Conservation (phyloP, 768 basidiomycete species). For the Boletus patriciae region DNA sequence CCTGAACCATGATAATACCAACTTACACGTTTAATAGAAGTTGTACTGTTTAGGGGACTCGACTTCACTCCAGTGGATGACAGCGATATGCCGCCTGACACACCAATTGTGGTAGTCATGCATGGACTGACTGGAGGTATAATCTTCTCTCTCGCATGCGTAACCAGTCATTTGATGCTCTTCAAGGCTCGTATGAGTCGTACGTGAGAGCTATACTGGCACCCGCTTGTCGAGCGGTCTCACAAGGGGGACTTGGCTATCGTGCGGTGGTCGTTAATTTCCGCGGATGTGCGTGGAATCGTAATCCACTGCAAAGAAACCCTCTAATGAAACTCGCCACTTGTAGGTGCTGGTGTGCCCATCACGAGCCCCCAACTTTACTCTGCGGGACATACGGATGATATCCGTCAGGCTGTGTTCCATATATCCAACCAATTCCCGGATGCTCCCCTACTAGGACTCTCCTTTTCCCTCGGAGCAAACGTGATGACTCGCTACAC, state of each 20-base stretch:
- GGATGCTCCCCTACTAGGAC: constrained; percentile 74
- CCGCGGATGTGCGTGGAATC: constrained; percentile 71
- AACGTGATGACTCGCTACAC: constrained; percentile 89
- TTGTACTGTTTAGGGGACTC: constrained; percentile 26
- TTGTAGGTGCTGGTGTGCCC: constrained; percentile 77
- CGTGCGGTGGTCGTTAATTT: constrained; percentile 90
- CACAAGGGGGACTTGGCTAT: constrained; percentile 86
- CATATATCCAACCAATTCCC: constrained; percentile 76
- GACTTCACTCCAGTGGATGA: constrained; percentile 34
- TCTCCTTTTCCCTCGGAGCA: constrained; percentile 94
- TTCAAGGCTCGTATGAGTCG: constrained; percentile 79
- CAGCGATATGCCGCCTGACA: constrained; percentile 19
- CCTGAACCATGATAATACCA: background rate
- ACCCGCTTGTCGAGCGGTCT: constrained; percentile 65
- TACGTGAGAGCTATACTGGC: constrained; percentile 84
- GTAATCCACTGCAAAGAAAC: constrained; percentile 5
- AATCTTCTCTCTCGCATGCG: background rate
- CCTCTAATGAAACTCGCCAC: constrained; percentile 14
- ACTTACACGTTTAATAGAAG: background rate
- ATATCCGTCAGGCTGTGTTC: constrained; percentile 77
- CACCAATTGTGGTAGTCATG: constrained; percentile 34
- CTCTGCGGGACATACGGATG: constrained; percentile 87
- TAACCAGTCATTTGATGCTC: constrained; percentile 3
- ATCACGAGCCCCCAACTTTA: constrained; percentile 82
- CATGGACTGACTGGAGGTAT: constrained; percentile 36